These are phyloP conservation scores for Hypoxylon lienhwacheense DNA, from an alignment of 495 filamentous ascomycete species.

Conservation along the genomic window DNA sequence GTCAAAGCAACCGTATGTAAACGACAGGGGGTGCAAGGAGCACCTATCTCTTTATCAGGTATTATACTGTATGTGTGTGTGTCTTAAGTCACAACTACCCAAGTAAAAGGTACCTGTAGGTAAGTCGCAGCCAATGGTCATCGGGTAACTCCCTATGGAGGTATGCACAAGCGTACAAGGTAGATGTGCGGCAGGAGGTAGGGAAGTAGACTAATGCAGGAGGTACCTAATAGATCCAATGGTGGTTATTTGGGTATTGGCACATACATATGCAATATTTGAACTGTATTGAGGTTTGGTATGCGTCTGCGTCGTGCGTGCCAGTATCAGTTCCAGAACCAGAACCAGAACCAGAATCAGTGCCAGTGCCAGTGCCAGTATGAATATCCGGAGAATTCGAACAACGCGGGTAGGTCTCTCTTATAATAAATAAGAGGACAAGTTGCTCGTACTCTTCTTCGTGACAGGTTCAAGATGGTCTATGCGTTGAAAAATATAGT, in stretches of 20 bases:
- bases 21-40: slow-evolving; percentile 15
- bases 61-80: no score
- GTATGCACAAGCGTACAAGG: slow-evolving; percentile 5
- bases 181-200: slow-evolving; percentile 23
- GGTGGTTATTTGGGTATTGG: no score
- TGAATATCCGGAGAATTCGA: no score
- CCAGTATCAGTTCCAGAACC: no score
- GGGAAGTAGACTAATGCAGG: slow-evolving; percentile 31
- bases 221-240: slow-evolving; percentile 31
- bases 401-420: slow-evolving; percentile 4
- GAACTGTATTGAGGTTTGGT: background rate
- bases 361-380: no score
- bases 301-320: slow-evolving; percentile 12
- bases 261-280: slow-evolving; percentile 19
- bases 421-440: no score
- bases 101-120: no score
- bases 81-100: no score
- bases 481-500: no score
- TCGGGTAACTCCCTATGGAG: slow-evolving; percentile 8
- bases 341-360: no score
- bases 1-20: slow-evolving; percentile 9
- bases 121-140: slow-evolving; percentile 19
- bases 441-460: no score
- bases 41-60: slow-evolving; percentile 9
- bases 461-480: no score